phyloP scores from a whole-genome alignment of 768 basidiomycete genomes.

The Russula vinacea region DNA sequence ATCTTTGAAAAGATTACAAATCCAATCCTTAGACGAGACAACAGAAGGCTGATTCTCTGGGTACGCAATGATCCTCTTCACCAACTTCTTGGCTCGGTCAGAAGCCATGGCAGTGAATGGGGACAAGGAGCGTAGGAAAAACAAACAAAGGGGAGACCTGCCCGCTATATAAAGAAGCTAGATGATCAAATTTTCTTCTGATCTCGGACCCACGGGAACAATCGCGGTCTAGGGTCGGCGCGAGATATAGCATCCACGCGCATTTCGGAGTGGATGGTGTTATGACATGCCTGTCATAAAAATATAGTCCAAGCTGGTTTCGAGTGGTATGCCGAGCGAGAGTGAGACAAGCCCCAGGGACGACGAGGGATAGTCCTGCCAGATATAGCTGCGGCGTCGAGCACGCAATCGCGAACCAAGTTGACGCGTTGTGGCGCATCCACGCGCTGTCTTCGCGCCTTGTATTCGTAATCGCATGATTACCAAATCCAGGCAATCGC shows the following conservation, averaged over 20 bases:
- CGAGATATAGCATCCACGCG: background rate
- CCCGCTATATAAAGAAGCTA: slow-evolving; percentile 8
- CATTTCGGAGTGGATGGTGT: background rate
- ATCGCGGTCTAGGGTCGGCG: background rate
- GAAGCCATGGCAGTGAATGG: slow-evolving; percentile 38
- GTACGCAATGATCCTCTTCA: slow-evolving; percentile 57
- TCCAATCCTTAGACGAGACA: slow-evolving; percentile 57
- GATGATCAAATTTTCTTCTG: background rate
- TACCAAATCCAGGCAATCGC: too few species aligned
- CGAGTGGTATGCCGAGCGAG: background rate
- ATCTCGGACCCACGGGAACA: background rate
- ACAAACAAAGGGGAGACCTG: background rate
- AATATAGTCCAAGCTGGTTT: background rate
- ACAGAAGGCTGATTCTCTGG: slow-evolving; percentile 59
- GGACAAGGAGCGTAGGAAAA: background rate
- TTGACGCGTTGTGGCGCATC: slow-evolving; percentile 29
- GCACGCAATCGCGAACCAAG: slow-evolving; percentile 28
- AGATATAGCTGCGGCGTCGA: background rate
- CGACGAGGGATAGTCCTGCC: background rate
- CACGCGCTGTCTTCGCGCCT: background rate
- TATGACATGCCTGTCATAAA: background rate
- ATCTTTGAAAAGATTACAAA: slow-evolving; percentile 41
- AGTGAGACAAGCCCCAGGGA: background rate
- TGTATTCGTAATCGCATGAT: background rate
- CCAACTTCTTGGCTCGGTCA: slow-evolving; percentile 43